Percentiles rank a stretch among this genome's conserved stretches.
These are phyloP conservation scores for Trypanosoma conorhini DNA, from an alignment of 208 protist genomes.

Conservation along the genomic window DNA sequence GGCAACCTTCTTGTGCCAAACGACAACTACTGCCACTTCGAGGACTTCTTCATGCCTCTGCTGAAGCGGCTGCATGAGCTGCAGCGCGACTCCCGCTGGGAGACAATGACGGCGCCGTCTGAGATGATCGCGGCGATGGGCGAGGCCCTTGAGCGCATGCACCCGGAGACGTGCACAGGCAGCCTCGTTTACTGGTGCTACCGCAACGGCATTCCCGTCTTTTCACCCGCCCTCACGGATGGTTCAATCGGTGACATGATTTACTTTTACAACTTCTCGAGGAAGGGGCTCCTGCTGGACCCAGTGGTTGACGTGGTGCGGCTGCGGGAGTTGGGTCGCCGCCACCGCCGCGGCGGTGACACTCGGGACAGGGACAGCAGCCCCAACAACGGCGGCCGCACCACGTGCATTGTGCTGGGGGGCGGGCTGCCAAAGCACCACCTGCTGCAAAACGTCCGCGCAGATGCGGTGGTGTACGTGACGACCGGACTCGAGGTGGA, in stretches of 20 bases:
- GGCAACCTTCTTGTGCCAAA: conserved; percentile 99
- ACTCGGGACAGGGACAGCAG: neutral
- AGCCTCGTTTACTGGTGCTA: conserved; percentile 99
- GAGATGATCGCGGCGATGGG: conserved; percentile 97
- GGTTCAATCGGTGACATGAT: conserved; percentile 99
- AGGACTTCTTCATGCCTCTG: conserved; percentile 99
- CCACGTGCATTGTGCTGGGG: conserved; percentile 74
- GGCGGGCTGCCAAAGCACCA: conserved; percentile 86
- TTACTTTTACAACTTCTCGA: conserved; percentile 99
- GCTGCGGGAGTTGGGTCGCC: conserved; percentile 38
- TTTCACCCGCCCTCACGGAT: conserved; percentile 99
- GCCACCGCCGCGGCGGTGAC: neutral
- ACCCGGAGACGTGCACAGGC: conserved; percentile 91
- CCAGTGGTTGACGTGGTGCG: conserved; percentile 85
- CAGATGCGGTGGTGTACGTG: conserved; percentile 74
- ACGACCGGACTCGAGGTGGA: conserved; percentile 84
- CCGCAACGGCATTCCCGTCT: conserved; percentile 99
- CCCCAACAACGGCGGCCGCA: conserved; percentile 20
- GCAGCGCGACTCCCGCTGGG: conserved; percentile 81
- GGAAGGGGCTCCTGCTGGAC: conserved; percentile 97
- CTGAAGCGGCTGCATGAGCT: conserved; percentile 92
- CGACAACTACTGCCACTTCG: conserved; percentile 99
- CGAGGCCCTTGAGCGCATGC: conserved; percentile 64
- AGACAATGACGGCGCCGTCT: conserved; percentile 91
- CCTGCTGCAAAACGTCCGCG: conserved; percentile 59